These are phyloP conservation scores for Carex myosuroides DNA, from an alignment of 176 grass and related monocot genomes.

Conservation along the genomic window DNA sequence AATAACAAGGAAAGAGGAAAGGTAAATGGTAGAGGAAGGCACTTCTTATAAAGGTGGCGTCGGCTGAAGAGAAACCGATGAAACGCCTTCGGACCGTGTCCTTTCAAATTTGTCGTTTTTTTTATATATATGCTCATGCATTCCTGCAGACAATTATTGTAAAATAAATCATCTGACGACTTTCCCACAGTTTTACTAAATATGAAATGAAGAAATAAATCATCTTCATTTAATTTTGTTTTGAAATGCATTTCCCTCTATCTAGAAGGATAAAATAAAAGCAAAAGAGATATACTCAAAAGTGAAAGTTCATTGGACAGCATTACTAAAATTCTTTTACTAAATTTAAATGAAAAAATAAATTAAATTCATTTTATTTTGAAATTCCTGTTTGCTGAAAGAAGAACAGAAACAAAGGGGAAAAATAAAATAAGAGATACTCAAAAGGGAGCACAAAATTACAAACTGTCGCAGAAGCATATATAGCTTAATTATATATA, in stretches of 20 bases:
- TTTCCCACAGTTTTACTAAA: constrained; percentile 1
- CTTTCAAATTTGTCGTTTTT: neutral
- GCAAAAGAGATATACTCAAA: neutral
- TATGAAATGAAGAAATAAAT: neutral
- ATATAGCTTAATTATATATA: neutral
- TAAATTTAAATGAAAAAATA: neutral
- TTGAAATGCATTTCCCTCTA: constrained; percentile 8
- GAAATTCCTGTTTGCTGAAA: neutral
- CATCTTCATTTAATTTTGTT: constrained; percentile 2
- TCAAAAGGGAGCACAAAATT: neutral
- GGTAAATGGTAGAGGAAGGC: neutral
- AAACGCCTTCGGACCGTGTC: neutral
- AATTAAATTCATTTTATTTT: neutral
- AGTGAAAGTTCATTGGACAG: neutral
- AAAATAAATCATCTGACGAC: neutral
- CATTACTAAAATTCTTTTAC: neutral
- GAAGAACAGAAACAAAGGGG: neutral
- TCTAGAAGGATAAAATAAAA: neutral
- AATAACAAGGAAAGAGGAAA: neutral
- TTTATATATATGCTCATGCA: neutral
- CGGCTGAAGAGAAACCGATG: neutral
- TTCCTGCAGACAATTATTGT: neutral
- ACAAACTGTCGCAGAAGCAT: neutral
- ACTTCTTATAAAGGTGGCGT: neutral
- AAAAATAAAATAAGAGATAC: neutral